Conservation (phyloP, 371 early-diverging fungal species). For the Mucor saturninus region DNA sequence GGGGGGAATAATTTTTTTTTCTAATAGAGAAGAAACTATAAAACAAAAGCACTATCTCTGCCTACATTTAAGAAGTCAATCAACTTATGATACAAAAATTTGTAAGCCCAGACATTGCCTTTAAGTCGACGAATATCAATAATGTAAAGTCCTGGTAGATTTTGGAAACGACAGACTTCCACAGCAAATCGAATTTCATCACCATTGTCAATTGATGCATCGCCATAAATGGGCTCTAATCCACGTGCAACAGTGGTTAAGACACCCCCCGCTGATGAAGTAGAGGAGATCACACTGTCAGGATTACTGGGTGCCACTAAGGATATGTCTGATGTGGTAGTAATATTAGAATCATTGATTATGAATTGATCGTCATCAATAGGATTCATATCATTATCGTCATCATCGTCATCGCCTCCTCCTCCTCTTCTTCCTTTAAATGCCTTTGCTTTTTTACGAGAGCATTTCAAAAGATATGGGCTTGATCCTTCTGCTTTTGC, state of each 20-base stretch:
- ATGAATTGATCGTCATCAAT: conserved; percentile 1
- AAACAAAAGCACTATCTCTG: conserved; percentile 37
- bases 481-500: conserved; percentile 56
- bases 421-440: neutral
- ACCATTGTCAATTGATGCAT: conserved; percentile 82
- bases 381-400: neutral
- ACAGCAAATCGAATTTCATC: conserved; percentile 82
- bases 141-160: conserved; percentile 82
- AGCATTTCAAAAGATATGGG: conserved; percentile 73
- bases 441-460: conserved; percentile 53
- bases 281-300: conserved; percentile 9
- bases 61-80: conserved; percentile 58
- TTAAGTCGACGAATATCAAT: conserved; percentile 84
- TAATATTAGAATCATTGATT: conserved; percentile 4
- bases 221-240: conserved; percentile 87
- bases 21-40: neutral
- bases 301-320: conserved; percentile 11
- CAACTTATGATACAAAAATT: conserved; percentile 82
- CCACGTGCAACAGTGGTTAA: conserved; percentile 47
- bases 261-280: neutral
- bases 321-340: neutral
- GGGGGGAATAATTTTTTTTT: neutral
- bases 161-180: conserved; percentile 87
- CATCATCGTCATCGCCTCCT: neutral
- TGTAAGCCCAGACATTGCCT: conserved; percentile 92